A percentile compares a stretch with the other conserved stretches of the same genome.
phyloP scores from a whole-genome alignment of 306 rosid species.

The Spatholobus suberectus region DNA sequence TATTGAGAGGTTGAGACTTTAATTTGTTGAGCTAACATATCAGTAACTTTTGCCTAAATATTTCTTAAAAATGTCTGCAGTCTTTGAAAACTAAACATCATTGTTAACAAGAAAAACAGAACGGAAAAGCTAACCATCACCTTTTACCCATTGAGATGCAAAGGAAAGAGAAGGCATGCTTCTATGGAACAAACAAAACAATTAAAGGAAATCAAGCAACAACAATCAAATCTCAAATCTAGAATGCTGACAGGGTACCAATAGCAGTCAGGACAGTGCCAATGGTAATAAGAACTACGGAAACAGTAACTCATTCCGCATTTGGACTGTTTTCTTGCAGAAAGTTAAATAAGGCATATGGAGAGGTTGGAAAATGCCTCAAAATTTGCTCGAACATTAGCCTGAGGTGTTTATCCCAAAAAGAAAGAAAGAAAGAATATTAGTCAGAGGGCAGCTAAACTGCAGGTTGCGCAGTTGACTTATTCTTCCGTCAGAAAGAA shows the following conservation, averaged over 20 bases:
- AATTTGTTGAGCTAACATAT: not conserved
- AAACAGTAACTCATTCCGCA: too few species aligned
- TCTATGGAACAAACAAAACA: not conserved
- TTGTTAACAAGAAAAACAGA: not conserved
- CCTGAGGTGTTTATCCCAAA: not conserved
- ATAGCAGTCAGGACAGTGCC: not conserved
- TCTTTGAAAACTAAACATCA: not conserved
- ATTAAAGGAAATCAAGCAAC: not conserved
- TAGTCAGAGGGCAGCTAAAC: not conserved
- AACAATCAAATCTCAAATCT: constrained; percentile 24
- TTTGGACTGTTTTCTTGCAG: not conserved
- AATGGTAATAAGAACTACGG: not conserved
- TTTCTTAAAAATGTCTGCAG: not conserved
- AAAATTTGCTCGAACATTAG: not conserved
- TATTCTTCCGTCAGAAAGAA: not conserved
- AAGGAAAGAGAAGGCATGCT: not conserved
- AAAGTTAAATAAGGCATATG: not conserved
- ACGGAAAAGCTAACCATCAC: constrained; percentile 1
- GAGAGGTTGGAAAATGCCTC: constrained; percentile 11
- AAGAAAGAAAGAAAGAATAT: not conserved
- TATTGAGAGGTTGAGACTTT: not conserved
- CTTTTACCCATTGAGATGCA: not conserved
- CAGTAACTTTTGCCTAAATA: not conserved
- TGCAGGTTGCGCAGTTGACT: constrained; percentile 6
- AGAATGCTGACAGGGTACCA: not conserved